Conservation (phyloP, 2,329 filamentous ascomycete species). For the Clonostachys solani region DNA sequence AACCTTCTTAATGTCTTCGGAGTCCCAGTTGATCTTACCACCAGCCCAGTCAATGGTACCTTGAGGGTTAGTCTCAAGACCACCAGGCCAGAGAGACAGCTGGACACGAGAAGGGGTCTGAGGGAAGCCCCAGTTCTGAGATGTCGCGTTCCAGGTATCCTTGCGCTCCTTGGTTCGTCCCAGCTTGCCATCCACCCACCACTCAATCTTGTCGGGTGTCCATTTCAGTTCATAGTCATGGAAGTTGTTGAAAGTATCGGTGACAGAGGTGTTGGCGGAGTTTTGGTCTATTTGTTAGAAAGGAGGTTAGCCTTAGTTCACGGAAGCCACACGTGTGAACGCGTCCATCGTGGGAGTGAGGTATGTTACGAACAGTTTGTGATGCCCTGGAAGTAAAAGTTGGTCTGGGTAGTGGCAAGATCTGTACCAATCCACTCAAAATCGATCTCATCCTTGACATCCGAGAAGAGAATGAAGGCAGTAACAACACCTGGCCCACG, state of each 20-base stretch:
- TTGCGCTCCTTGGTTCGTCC: conserved; percentile 70
- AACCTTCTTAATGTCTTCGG: conserved; percentile 71
- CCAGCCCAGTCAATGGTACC: conserved; percentile 93
- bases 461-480: conserved; percentile 91
- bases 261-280: conserved; percentile 63
- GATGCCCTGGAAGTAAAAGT: conserved; percentile 96
- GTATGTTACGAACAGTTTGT: conserved; percentile 66
- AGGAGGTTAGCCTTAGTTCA: background rate
- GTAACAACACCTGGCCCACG: conserved; percentile 89
- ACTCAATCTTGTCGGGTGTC: conserved; percentile 81
- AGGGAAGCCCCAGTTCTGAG: conserved; percentile 80
- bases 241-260: conserved; percentile 70
- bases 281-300: conserved; percentile 58
- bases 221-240: conserved; percentile 94
- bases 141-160: conserved; percentile 82
- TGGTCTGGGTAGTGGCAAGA: conserved; percentile 76
- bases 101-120: conserved; percentile 90
- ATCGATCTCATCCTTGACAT: conserved; percentile 98
- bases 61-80: conserved; percentile 69
- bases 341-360: background rate
- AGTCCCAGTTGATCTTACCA: conserved; percentile 79
- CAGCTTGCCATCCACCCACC: conserved; percentile 79
- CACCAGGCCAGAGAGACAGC: conserved; percentile 94
- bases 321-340: background rate
- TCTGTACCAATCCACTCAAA: conserved; percentile 90